Conservation (phyloP, 768 basidiomycete genomes). For the Leccinum uliginosum region DNA sequence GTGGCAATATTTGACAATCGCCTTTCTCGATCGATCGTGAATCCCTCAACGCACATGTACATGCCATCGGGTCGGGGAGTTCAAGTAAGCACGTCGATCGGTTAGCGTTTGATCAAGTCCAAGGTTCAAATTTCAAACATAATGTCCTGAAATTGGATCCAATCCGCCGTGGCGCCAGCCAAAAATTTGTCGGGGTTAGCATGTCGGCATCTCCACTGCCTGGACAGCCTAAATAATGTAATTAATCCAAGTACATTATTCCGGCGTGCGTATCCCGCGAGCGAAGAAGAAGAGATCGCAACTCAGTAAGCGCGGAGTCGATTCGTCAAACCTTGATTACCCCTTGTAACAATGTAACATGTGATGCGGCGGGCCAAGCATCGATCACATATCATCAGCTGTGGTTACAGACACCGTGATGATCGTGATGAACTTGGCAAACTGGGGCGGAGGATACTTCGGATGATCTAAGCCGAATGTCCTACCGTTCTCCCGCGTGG, state of each 20-base stretch:
- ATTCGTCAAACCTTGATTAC: conserved; percentile 22
- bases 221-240: conserved; percentile 2
- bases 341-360: conserved; percentile 5
- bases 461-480: conserved; percentile 6
- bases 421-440: conserved; percentile 2
- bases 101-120: not conserved
- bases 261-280: conserved; percentile 19
- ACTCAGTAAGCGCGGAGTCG: conserved; percentile 12
- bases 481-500: conserved; percentile 10
- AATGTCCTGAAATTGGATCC: not conserved
- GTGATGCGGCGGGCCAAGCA: not conserved
- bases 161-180: not conserved
- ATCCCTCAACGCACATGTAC: not conserved
- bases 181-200: conserved; percentile 7
- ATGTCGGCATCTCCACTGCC: conserved; percentile 12
- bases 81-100: not conserved
- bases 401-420: conserved; percentile 13
- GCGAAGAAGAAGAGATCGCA: conserved; percentile 11
- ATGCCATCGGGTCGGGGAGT: not conserved
- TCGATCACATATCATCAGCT: not conserved
- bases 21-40: not conserved
- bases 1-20: conserved; percentile 1
- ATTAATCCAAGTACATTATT: conserved; percentile 6
- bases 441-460: conserved; percentile 7
- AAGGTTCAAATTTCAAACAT: not conserved